Base-by-base conservation (phyloP, 805 yeast genomes). In the Hanseniaspora vineae region DNA sequence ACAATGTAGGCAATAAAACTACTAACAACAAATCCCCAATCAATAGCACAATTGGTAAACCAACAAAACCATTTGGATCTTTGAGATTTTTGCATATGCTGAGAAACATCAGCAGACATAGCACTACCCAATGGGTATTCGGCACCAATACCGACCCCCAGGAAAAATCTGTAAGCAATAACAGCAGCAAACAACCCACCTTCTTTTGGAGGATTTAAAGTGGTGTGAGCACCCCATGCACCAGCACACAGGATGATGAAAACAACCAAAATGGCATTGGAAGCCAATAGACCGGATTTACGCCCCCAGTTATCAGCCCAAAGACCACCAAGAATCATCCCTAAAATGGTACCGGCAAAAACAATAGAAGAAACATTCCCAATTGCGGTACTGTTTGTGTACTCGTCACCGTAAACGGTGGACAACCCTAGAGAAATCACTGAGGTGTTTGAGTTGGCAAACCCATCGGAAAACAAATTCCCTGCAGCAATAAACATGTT, bases 81-180 rank as follows among this genome's bases (percentile, higher is more conserved):
- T 51, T 75, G 73, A 49, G 95, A 94, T 13, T 78, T 72, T n/a
- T 84, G 80, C 42, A 94, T 79, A 40, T 92, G 90, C 65, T 88
- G 97, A 31, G 96, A 89, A 55, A 94, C 86, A 35, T 95, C 94
- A 20, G 89, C 92, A 12, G 95, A 83, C 43, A 96, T 89, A 11
- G 95, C 81, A 43, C 96, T 95, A 60, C 44, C 50, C 13, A 95
- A 82, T 44, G 96, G 96, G 61, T 89, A 89, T 67, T 89, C 97
- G 44, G 94, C 89, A 57, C 97, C 97, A 56, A 89, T 84, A 58
- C 89, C 94, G 53, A 86, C 70, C 66, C 97, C 97, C 45, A 89
- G 68, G 65, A 89, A 81, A 64, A 84, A 85, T 64, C 97, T 75
- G 63, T 82, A 85, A 11, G 81, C 83, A 10, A 95, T 85, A 48